Base-by-base conservation (phyloP, 2,329 filamentous ascomycete species). In the Coniochaeta ligniaria region DNA sequence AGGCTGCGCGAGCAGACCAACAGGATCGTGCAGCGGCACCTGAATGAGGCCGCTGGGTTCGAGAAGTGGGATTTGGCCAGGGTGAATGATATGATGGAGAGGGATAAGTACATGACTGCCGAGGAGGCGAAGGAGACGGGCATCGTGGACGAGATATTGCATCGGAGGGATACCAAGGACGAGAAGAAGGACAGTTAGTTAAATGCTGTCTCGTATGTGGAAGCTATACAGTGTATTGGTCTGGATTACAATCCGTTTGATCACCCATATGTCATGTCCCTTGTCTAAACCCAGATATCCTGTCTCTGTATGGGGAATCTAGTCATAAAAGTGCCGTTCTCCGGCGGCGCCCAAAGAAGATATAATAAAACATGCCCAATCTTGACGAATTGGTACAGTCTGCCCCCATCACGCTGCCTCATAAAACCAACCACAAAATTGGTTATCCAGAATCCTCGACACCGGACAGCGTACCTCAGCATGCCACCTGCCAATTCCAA, bases 21-120 rank as follows among this genome's bases (percentile, higher is more conserved):
- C 73, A 82, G 88, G 76, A 98, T 99, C 61, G 97, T 97, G 73
- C 85, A 88, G 72, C 78, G 82, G 59, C 95, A 99, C 74, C 78
- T 99, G 70, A 97, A 93, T 68, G 88, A 85, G 73, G 81, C 86
- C 58, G 83, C 90, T 70, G 88, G 84, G 1, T 72, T 89, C 62
- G 90, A 96, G 24, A 91, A 91, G 74, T 87, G 92, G 72, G 87
- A 81, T 36, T 70, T 96, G 38, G 87, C 92, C 57, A 90, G 96
- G 70, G 90, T 99, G 70, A 94, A 95, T 74, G 91, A 88, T 72
- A 83, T 97, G 73, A 98, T 99, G 94, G 95, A 99, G 79, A 81
- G 95, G 61, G 95, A 99, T 74, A 95, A 95, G 70, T 98, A 97
- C 68, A 83, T 99, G 82, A 89, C 89, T 60, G 92, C 93, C 0